Evolutionary conservation across 805 yeast genomes (phyloP).

Genomic region (Ogataea trehalophila): DNA sequence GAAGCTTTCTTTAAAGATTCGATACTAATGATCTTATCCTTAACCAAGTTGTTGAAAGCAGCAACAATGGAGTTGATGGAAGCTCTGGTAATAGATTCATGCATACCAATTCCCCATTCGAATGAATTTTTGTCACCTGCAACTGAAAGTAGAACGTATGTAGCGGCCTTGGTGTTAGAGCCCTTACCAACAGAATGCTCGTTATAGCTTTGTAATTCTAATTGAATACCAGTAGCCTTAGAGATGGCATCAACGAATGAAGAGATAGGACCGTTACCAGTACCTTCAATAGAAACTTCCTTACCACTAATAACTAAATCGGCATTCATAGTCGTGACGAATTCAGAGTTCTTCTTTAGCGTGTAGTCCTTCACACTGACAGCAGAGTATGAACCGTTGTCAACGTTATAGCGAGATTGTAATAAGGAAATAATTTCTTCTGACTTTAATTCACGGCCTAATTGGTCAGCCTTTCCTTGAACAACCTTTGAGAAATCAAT

Average conservation of each 20-base stretch:
- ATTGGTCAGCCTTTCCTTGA: conserved; percentile 56
- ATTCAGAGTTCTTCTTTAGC: conserved; percentile 31
- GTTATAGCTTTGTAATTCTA: conserved; percentile 62
- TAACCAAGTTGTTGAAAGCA: conserved; percentile 47
- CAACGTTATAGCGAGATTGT: conserved; percentile 50
- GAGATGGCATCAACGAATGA: conserved; percentile 64
- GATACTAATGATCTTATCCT: conserved; percentile 11
- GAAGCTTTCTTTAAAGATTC: conserved; percentile 2
- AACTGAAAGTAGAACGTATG: conserved; percentile 44
- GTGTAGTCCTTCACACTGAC: conserved; percentile 39
- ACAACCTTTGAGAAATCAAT: conserved; percentile 62
- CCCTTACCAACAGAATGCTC: conserved; percentile 76
- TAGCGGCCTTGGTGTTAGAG: conserved; percentile 67
- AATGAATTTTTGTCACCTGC: conserved; percentile 21
- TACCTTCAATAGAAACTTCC: conserved; percentile 40
- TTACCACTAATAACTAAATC: conserved; percentile 35
- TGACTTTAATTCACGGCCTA: conserved; percentile 66
- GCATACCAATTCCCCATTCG: conserved; percentile 89
- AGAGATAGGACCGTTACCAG: conserved; percentile 78
- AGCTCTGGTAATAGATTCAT: conserved; percentile 86
- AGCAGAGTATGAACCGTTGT: conserved; percentile 30
- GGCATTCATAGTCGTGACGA: conserved; percentile 39
- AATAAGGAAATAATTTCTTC: conserved; percentile 59
- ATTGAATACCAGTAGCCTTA: conserved; percentile 42
- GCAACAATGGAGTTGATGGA: conserved; percentile 67